These are phyloP conservation scores for Misopates orontium DNA, from an alignment of 257 asterid genomes.

Conservation along the genomic window DNA sequence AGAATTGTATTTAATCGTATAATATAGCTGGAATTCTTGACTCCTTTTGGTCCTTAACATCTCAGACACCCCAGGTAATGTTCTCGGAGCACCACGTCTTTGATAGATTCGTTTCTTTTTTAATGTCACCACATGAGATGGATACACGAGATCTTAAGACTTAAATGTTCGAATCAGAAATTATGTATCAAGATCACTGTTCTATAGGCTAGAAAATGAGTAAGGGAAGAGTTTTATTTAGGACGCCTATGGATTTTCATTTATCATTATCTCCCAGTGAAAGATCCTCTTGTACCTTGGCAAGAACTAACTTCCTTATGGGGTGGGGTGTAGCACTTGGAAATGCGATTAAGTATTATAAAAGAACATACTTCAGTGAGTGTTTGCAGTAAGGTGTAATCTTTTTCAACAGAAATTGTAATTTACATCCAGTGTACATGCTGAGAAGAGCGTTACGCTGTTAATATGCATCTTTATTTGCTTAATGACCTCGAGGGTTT, in stretches of 20 bases:
- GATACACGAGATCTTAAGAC: slow-evolving; percentile 28
- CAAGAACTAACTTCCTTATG: no score
- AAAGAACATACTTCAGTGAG: no score
- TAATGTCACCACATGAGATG: slow-evolving; percentile 27
- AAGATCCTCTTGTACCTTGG: no score
- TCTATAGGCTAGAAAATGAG: slow-evolving; percentile 32
- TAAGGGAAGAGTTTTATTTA: slow-evolving; percentile 26
- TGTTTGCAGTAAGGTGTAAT: no score
- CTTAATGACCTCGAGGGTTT: no score
- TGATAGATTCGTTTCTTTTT: slow-evolving; percentile 14
- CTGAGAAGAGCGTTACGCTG: no score
- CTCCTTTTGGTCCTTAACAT: slow-evolving; percentile 43
- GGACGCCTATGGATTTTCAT: slow-evolving; percentile 1
- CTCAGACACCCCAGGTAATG: slow-evolving; percentile 23
- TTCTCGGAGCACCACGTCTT: slow-evolving; percentile 21
- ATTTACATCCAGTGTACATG: no score
- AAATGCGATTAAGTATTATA: no score
- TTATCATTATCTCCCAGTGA: slow-evolving; percentile 17
- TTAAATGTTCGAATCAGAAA: slow-evolving; percentile 21
- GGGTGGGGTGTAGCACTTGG: no score
- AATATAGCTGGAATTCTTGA: slow-evolving; percentile 28
- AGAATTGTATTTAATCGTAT: slow-evolving; percentile 21
- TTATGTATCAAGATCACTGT: slow-evolving; percentile 18
- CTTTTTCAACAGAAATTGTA: no score
- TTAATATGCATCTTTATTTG: no score